phyloP scores from a whole-genome alignment of 164 flowering plant species.

The Kingdonia uniflora region DNA sequence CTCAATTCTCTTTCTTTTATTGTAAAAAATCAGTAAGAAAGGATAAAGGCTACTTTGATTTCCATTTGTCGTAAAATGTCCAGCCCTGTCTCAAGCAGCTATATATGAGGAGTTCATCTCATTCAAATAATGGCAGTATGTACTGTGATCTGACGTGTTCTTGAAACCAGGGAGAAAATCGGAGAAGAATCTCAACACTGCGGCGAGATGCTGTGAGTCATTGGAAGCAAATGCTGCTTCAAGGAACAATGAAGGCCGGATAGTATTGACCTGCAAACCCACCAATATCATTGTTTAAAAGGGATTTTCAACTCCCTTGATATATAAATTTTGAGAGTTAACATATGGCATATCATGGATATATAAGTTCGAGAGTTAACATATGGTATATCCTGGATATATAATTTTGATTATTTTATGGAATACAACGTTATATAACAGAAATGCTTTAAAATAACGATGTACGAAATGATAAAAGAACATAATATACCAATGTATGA shows the following conservation, averaged over 20 bases:
- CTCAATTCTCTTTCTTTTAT: no score
- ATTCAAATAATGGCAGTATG: slow-evolving; percentile 39
- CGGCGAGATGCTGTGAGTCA: slow-evolving; percentile 68
- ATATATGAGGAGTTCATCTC: slow-evolving; percentile 13
- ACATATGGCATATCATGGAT: no score
- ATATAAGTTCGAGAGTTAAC: no score
- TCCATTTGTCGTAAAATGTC: no score
- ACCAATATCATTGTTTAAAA: neutral
- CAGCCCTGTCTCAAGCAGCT: slow-evolving; percentile 5
- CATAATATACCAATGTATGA: no score
- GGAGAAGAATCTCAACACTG: slow-evolving; percentile 73
- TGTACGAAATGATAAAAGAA: no score
- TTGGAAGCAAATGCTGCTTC: slow-evolving; percentile 75
- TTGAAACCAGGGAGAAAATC: slow-evolving; percentile 79
- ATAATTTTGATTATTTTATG: no score
- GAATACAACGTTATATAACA: no score
- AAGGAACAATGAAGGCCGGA: slow-evolving; percentile 81
- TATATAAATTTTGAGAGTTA: no score
- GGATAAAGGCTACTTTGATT: neutral
- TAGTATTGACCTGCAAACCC: slow-evolving; percentile 51
- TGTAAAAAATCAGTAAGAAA: neutral
- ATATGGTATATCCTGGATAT: neutral
- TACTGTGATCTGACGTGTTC: slow-evolving; percentile 48
- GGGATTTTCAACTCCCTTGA: no score
- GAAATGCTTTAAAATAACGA: neutral